phyloP scores from a whole-genome alignment of 2,329 filamentous ascomycete genomes.

The Zalaria sp. region DNA sequence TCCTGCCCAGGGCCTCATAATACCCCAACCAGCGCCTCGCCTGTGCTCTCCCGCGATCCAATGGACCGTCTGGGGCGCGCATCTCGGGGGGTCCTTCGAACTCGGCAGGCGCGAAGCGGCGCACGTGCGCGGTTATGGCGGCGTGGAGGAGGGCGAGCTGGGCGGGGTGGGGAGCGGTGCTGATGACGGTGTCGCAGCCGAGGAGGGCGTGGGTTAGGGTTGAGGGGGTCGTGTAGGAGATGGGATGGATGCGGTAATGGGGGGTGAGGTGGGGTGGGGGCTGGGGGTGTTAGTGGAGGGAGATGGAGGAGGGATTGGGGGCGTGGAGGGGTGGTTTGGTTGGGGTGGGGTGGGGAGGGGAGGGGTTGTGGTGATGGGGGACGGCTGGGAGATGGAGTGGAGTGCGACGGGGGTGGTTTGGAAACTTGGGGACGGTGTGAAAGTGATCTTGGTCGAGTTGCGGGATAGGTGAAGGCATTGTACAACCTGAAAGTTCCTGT shows the following conservation, averaged over 20 bases:
- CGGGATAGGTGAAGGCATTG: no score
- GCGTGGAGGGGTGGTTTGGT: no score
- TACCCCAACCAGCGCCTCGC: conserved; percentile 43
- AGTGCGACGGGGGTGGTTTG: no score
- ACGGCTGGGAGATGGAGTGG: no score
- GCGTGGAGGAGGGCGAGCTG: conserved; percentile 59
- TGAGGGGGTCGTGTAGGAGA: conserved; percentile 43
- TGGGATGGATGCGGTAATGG: not conserved
- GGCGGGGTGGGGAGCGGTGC: conserved; percentile 51
- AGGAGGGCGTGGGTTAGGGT: conserved; percentile 51
- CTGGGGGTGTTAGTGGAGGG: no score
- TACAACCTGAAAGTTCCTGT: no score
- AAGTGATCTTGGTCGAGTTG: no score
- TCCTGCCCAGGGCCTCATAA: conserved; percentile 30
- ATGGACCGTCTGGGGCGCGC: conserved; percentile 40
- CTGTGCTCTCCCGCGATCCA: conserved; percentile 46
- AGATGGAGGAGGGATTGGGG: no score
- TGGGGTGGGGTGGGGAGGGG: no score
- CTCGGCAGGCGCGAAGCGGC: conserved; percentile 59
- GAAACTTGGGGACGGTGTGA: no score
- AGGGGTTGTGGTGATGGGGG: no score
- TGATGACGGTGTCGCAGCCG: conserved; percentile 62
- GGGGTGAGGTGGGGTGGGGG: no score
- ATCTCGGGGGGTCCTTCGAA: conserved; percentile 52
- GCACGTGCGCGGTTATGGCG: conserved; percentile 48